A percentile compares a stretch with the other conserved stretches of the same genome.
phyloP scores from a whole-genome alignment of 2,329 filamentous ascomycete species.

The Mycosphaerella sp. region DNA sequence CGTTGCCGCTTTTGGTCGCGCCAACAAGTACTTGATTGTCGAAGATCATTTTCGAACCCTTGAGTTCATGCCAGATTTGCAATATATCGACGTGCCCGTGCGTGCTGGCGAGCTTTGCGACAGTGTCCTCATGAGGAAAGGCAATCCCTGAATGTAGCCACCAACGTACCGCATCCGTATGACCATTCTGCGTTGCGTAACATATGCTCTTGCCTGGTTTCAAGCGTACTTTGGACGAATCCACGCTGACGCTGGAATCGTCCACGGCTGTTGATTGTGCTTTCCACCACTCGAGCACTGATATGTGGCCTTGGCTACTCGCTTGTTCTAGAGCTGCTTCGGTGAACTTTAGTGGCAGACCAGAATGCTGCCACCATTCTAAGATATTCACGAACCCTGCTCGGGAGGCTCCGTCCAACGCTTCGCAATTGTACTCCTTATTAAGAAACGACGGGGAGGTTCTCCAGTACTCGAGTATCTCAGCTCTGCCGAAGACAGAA shows the following conservation, averaged over 20 bases:
- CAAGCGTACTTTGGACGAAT: conserved; percentile 47
- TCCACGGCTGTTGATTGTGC: conserved; percentile 41
- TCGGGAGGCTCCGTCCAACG: conserved; percentile 79
- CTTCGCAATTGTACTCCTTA: conserved; percentile 79
- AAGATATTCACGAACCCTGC: conserved; percentile 79
- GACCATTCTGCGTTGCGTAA: conserved; percentile 76
- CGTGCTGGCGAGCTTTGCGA: conserved; percentile 76
- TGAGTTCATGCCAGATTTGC: conserved; percentile 71
- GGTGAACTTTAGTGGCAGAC: conserved; percentile 74
- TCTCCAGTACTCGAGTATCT: conserved; percentile 88
- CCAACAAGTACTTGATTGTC: conserved; percentile 78
- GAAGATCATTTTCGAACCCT: conserved; percentile 71
- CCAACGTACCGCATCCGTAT: conserved; percentile 72
- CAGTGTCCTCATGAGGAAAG: conserved; percentile 70
- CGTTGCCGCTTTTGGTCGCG: conserved; percentile 79
- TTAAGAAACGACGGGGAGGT: conserved; percentile 74
- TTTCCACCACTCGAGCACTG: conserved; percentile 91
- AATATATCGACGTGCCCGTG: conserved; percentile 80
- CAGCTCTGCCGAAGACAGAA: conserved; percentile 73
- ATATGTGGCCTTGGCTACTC: conserved; percentile 74
- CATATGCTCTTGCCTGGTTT: conserved; percentile 81
- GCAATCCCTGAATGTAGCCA: conserved; percentile 79
- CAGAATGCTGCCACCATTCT: conserved; percentile 85
- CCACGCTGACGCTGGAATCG: conserved; percentile 25
- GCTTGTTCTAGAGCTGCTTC: conserved; percentile 84